Conservation (phyloP, 768 basidiomycete genomes). For the Leucocoprinus leucothites region DNA sequence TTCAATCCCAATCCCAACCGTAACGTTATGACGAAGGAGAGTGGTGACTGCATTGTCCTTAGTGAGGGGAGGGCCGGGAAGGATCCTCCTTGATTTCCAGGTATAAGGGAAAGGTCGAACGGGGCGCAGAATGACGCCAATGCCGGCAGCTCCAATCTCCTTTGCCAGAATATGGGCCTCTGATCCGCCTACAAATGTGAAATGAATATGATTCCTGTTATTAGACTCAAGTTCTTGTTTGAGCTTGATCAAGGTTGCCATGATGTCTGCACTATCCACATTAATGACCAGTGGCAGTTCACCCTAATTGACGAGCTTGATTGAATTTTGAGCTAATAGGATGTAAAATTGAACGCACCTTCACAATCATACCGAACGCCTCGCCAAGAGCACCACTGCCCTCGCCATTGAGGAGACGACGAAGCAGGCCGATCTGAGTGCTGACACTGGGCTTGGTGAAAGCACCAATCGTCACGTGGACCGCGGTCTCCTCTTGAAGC, state of each 20-base stretch:
- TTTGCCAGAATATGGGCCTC: slow-evolving; percentile 75
- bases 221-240: slow-evolving; percentile 58
- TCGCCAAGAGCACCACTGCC: slow-evolving; percentile 36
- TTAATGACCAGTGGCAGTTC: slow-evolving; percentile 57
- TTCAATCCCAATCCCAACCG: slow-evolving; percentile 59
- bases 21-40: slow-evolving; percentile 63
- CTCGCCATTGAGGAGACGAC: slow-evolving; percentile 43
- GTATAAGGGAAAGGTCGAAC: slow-evolving; percentile 62
- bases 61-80: slow-evolving; percentile 42
- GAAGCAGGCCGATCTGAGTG: slow-evolving; percentile 63
- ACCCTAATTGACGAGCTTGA: slow-evolving; percentile 32
- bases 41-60: slow-evolving; percentile 51
- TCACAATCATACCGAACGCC: slow-evolving; percentile 39
- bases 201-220: slow-evolving; percentile 35
- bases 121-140: slow-evolving; percentile 71
- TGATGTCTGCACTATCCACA: slow-evolving; percentile 65
- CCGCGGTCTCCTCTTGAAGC: slow-evolving; percentile 52
- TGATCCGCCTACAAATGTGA: slow-evolving; percentile 54
- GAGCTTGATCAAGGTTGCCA: slow-evolving; percentile 60
- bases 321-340: not conserved
- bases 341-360: slow-evolving; percentile 29
- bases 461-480: slow-evolving; percentile 56
- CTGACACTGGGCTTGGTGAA: slow-evolving; percentile 49
- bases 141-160: slow-evolving; percentile 60
- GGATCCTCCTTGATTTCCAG: slow-evolving; percentile 64